Evolutionary conservation across 1,284 basidiomycete species (phyloP).

Genomic region (Moesziomyces sp.): DNA sequence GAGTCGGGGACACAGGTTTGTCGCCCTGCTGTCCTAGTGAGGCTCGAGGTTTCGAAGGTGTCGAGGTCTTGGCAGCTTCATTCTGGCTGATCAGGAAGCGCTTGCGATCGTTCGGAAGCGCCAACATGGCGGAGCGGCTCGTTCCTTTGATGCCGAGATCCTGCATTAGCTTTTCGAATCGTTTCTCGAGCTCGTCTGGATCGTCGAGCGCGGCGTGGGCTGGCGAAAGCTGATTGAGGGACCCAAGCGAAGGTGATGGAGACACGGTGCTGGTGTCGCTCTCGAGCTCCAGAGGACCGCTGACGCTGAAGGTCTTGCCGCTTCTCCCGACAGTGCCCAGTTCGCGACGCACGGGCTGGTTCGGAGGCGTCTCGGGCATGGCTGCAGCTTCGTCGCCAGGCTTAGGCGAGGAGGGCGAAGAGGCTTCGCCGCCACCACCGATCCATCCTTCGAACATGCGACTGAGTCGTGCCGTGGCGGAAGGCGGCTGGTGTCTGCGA

Average conservation of each 20-base stretch:
- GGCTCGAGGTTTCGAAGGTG: conserved; percentile 26
- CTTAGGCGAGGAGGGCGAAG: conserved; percentile 24
- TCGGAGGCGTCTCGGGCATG: conserved; percentile 34
- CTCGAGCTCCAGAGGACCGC: conserved; percentile 55
- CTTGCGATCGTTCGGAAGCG: conserved; percentile 76
- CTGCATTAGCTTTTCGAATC: conserved; percentile 54
- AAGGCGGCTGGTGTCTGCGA: conserved; percentile 35
- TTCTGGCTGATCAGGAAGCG: conserved; percentile 73
- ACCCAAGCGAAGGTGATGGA: conserved; percentile 32
- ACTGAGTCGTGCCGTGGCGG: conserved; percentile 52
- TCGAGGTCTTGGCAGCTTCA: conserved; percentile 43
- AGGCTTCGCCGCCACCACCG: conserved; percentile 23
- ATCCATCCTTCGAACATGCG: conserved; percentile 62
- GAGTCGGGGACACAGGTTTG: conserved; percentile 75
- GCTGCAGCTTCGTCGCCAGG: neutral
- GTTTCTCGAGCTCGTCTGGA: conserved; percentile 29
- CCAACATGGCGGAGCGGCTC: conserved; percentile 76
- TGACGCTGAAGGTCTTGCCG: conserved; percentile 51
- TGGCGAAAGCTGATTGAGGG: conserved; percentile 25
- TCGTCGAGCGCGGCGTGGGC: conserved; percentile 17
- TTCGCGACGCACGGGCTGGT: conserved; percentile 14
- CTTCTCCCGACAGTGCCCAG: conserved; percentile 36
- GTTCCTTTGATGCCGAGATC: conserved; percentile 76
- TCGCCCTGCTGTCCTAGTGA: conserved; percentile 6
- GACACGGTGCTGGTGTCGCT: conserved; percentile 31